A percentile compares a stretch with the other conserved stretches of the same genome.
Conservation (phyloP, 441 rosid genomes). For the Corymbia calophylla region DNA sequence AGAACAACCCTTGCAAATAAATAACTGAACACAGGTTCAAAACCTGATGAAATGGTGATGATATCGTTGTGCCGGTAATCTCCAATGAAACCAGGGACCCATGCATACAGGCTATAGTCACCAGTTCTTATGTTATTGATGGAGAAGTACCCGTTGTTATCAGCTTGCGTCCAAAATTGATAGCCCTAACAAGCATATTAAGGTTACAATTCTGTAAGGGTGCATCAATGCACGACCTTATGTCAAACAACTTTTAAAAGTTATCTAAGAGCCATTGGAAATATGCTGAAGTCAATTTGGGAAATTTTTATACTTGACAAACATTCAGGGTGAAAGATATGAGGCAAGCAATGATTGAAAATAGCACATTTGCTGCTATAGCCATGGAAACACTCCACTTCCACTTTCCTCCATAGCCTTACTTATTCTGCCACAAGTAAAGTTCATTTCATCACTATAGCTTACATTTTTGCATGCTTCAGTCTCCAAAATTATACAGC, state of each 20-base stretch:
- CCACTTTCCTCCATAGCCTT: background rate
- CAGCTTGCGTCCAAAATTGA: slow-evolving; percentile 60
- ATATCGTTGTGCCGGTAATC: slow-evolving; percentile 30
- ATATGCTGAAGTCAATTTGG: background rate
- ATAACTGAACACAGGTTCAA: background rate
- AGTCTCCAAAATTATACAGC: background rate
- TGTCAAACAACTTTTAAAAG: background rate
- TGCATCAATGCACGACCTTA: background rate
- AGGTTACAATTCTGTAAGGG: background rate
- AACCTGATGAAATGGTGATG: slow-evolving; percentile 40
- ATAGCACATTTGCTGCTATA: background rate
- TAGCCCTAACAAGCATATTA: slow-evolving; percentile 21
- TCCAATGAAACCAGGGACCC: slow-evolving; percentile 61
- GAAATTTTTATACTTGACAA: background rate
- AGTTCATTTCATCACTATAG: background rate
- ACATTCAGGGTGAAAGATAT: background rate
- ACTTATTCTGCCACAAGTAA: background rate
- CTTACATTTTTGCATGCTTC: background rate
- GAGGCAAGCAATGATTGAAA: background rate
- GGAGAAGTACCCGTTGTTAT: slow-evolving; percentile 37
- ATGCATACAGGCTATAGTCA: slow-evolving; percentile 43
- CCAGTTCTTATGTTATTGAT: slow-evolving; percentile 26
- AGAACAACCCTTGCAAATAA: background rate
- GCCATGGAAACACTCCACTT: background rate
- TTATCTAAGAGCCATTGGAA: background rate